Evolutionary conservation across 495 filamentous ascomycete species (phyloP).

Genomic region (Aspergillus ellipticus): DNA sequence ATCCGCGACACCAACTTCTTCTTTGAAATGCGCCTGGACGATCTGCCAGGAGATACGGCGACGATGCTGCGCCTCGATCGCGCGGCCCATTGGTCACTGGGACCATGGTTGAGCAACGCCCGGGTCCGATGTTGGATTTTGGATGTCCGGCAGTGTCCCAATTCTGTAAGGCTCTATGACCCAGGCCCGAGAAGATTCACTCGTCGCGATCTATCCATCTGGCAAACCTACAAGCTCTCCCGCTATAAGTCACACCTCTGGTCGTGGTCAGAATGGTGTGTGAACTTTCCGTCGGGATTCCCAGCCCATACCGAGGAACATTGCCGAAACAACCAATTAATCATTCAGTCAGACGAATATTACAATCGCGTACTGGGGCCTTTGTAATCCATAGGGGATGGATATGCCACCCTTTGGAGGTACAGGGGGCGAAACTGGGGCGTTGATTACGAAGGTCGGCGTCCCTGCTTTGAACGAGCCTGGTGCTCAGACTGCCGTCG

Average conservation of each 20-base stretch:
- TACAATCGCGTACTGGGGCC: too few relatives aligned
- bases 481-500: neutral
- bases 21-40: slow-evolving; percentile 9
- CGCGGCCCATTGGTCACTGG: neutral
- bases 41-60: neutral
- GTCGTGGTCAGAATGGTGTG: neutral
- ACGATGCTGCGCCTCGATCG: neutral
- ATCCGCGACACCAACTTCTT: slow-evolving; percentile 4
- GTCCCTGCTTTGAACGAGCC: neutral
- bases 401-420: neutral
- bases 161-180: neutral
- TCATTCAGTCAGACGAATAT: too few relatives aligned
- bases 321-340: too few relatives aligned
- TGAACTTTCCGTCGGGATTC: too few relatives aligned
- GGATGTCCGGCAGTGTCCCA: neutral
- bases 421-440: neutral
- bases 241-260: neutral
- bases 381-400: too few relatives aligned
- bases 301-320: neutral
- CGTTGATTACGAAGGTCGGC: neutral
- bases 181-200: neutral
- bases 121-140: neutral
- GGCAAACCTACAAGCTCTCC: neutral
- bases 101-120: neutral
- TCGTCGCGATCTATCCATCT: too few relatives aligned